Evolutionary conservation across 352 stramenopile genomes (phyloP), one percentile per base, ranked within the genome.

Genomic region (Discostella stelligera): DNA sequence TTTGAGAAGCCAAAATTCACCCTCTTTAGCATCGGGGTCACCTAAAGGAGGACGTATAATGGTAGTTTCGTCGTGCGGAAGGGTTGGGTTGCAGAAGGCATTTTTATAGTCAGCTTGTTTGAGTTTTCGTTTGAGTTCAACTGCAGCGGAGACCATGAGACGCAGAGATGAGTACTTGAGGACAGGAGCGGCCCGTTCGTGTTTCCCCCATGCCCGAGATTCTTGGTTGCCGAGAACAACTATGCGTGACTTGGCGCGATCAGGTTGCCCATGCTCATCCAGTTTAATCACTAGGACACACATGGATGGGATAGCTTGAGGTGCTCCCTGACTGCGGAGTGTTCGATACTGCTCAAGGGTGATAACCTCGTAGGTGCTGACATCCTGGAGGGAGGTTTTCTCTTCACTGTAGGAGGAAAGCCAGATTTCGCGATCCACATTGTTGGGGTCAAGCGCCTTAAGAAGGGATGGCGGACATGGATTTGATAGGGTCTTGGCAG

Each of bases 51-150:
- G 71, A 10, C 39, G 23, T 2, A 70, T 25, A 23, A 75, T 75
- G 6, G 55, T 65, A 21, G 39, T 58, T n/a, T 79, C 54, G n/a
- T 79, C 44, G 2, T 46, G 6, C 0, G 71, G 50, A 18, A 71
- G 63, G 14, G 27, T 0, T 1, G 27, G 16, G 6, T 79, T n/a
- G 14, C 63, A 74, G 20, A 79, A 79, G 0, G 72, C 39, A 18
- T 80, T 70, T 6, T 74, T 65, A 20, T 13, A 68, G 44, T 80
- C 60, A 13, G 59, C 65, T 56, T 81, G 73, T 50, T 80, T 68
- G 14, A 65, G 25, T 2, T 27, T 39, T 0, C 37, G 46, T 0
- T 48, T n/a, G 0, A 49, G 3, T 52, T 71, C 59, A 0, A 76
- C 41, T 0, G 49, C 60, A 8, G 77, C 3, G 16, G 30, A 56